Base-by-base conservation (phyloP, 176 grass and related monocot species). In the Puya raimondii region DNA sequence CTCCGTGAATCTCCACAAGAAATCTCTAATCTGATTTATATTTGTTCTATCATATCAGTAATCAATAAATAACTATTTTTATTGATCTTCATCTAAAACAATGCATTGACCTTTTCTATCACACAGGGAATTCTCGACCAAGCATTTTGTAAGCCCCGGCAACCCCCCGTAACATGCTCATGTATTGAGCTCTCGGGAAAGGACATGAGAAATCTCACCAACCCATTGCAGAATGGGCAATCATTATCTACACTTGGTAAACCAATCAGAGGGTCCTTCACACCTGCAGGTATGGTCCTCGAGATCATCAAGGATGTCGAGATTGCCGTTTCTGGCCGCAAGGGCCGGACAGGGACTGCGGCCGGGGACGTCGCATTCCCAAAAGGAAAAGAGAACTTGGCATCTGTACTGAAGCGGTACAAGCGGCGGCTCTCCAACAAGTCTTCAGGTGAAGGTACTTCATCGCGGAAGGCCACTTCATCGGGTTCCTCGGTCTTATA, bases 331-430 rank as follows among this genome's bases (percentile, higher is more conserved):
- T 94, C 90, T 2, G 78, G 86, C 11, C 90, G 95, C 68, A 99
- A 99, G 80, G 95, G 95, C 18, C 81, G 95, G 64, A 94, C 87
- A 0, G 95, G 95, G 49, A 99, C 95, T 18, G 85, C 90, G 23
- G 95, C 95, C 10, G 95, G 95, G 26, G 95, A 99, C 10, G 76
- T 99, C 16, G 95, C 95, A 49, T 99, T 99, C 61, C 95, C 95
- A 23, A 99, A 91, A 79, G 95, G 95, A 11, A 99, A 99, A 85
- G 95, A 99, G 67, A 99, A 99, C 87, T 72, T 99, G 78, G 90
- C 90, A 13, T 99, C 95, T 16, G 95, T 99, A 10, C 83, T 99
- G 15, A 99, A 99, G 80, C 89, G 95, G 11, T 99, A 99, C 72
- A 94, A 94, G 75, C 77, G 95, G 17, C 80, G 89, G 79, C 84